These are phyloP conservation scores for Xylaria palmicola DNA, from an alignment of 495 filamentous ascomycete genomes.

Conservation along the genomic window DNA sequence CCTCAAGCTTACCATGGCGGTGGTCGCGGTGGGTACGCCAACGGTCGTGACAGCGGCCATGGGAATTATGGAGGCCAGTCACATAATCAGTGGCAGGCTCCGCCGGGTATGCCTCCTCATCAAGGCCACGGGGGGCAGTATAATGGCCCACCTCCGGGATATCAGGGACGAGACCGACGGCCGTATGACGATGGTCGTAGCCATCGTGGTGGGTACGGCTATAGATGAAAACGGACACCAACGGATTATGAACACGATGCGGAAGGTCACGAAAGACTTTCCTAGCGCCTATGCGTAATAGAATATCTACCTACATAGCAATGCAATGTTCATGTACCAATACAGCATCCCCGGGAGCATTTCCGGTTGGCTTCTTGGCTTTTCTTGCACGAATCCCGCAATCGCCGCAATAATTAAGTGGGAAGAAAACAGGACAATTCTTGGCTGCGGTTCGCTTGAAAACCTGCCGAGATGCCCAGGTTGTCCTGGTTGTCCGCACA, in stretches of 20 bases:
- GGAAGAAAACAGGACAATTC: too few relatives aligned
- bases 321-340: too few relatives aligned
- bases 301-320: too few relatives aligned
- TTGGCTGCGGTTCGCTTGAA: too few relatives aligned
- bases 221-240: not conserved
- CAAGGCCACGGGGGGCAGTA: slow-evolving; percentile 21
- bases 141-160: slow-evolving; percentile 17
- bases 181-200: slow-evolving; percentile 23
- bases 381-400: too few relatives aligned
- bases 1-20: slow-evolving; percentile 34
- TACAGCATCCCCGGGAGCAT: not conserved
- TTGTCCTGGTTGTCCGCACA: too few relatives aligned
- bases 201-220: slow-evolving; percentile 18
- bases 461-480: too few relatives aligned
- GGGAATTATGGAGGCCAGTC: slow-evolving; percentile 25
- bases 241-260: too few relatives aligned
- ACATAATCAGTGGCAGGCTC: slow-evolving; percentile 19
- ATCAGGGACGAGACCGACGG: slow-evolving; percentile 21
- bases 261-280: too few relatives aligned
- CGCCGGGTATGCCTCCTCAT: slow-evolving; percentile 14
- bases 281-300: too few relatives aligned
- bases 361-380: not conserved
- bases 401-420: too few relatives aligned
- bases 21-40: slow-evolving; percentile 30
- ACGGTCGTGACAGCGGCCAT: slow-evolving; percentile 26